phyloP scores from a whole-genome alignment of 2,329 filamentous ascomycete genomes.

The Paecilomyces niveus region DNA sequence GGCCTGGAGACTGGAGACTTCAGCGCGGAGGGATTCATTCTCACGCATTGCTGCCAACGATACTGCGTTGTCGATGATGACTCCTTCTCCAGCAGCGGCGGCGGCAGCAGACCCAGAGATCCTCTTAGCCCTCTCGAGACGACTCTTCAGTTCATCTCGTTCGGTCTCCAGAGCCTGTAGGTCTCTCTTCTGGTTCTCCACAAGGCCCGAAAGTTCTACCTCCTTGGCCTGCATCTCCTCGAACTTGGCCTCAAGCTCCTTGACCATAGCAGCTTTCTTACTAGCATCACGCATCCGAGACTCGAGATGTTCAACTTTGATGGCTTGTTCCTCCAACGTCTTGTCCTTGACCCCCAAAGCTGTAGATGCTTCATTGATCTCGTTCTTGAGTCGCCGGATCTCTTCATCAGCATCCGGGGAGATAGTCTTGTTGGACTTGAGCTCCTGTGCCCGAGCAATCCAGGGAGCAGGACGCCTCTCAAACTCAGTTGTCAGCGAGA shows the following conservation, averaged over 20 bases:
- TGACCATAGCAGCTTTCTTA: conserved; percentile 57
- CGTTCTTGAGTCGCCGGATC: conserved; percentile 69
- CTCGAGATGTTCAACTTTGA: conserved; percentile 89
- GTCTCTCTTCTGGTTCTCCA: conserved; percentile 30
- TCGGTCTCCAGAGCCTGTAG: conserved; percentile 30
- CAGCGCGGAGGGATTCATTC: conserved; percentile 35
- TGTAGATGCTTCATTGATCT: conserved; percentile 69
- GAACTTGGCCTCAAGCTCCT: conserved; percentile 36
- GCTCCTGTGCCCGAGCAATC: conserved; percentile 71
- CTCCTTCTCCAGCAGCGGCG: conserved; percentile 27
- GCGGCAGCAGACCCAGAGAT: conserved; percentile 31
- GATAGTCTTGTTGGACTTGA: conserved; percentile 73
- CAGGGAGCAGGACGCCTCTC: conserved; percentile 71
- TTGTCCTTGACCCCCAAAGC: conserved; percentile 68
- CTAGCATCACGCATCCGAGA: conserved; percentile 77
- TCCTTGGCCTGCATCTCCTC: conserved; percentile 31
- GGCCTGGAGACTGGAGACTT: conserved; percentile 38
- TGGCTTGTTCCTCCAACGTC: conserved; percentile 73
- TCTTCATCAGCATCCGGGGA: conserved; percentile 81
- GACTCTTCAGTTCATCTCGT: conserved; percentile 33
- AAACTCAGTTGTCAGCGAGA: conserved; percentile 71
- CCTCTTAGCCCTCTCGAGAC: conserved; percentile 37
- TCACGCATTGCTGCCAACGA: conserved; percentile 36
- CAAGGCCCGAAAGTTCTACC: conserved; percentile 22
- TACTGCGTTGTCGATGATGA: conserved; percentile 29